Evolutionary conservation across 306 rosid genomes (phyloP).

Genomic region (Cicer chorassanicum): DNA sequence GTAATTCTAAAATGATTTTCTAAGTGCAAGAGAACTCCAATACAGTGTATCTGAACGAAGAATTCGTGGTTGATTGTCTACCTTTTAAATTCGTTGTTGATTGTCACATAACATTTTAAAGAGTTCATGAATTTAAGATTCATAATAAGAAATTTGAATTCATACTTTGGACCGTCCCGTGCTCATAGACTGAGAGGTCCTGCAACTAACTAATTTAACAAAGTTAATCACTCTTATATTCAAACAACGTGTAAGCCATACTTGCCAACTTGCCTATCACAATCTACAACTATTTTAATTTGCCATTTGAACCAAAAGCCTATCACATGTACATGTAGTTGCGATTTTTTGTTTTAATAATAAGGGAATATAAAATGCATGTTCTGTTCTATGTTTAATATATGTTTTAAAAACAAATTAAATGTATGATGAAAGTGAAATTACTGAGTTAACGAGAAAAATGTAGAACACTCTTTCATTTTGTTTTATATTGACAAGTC

Average conservation of each 20-base stretch:
- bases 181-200: slow-evolving; percentile 10
- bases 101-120: too few relatives aligned
- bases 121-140: too few relatives aligned
- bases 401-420: not conserved
- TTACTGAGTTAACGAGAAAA: not conserved
- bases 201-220: slow-evolving; percentile 27
- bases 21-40: too few relatives aligned
- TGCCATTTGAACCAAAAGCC: not conserved
- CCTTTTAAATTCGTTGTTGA: too few relatives aligned
- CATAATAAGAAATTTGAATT: too few relatives aligned
- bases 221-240: not conserved
- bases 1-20: too few relatives aligned
- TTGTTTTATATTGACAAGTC: slow-evolving; percentile 8
- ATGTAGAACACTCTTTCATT: not conserved
- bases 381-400: not conserved
- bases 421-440: not conserved
- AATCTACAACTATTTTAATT: not conserved
- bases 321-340: not conserved
- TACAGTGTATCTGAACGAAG: too few relatives aligned
- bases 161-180: not conserved
- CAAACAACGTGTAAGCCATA: slow-evolving; percentile 46
- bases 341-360: not conserved
- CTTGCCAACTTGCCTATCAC: slow-evolving; percentile 39
- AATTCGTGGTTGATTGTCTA: too few relatives aligned
- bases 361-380: not conserved